Evolutionary conservation across 2,329 filamentous ascomycete species (phyloP).

Genomic region (Bipolaris cookei): DNA sequence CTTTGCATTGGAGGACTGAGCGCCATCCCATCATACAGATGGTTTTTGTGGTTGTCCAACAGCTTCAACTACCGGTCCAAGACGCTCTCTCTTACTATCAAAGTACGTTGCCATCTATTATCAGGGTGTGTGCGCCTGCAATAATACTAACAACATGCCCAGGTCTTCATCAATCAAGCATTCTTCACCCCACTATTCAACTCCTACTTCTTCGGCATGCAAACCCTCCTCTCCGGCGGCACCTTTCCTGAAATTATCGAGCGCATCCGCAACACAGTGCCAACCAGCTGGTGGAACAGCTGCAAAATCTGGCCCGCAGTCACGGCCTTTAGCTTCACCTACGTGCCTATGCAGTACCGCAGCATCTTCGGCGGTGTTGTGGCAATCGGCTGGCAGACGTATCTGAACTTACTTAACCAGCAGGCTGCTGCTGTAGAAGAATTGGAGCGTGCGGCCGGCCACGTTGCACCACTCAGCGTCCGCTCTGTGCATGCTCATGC

Average conservation of each 20-base stretch:
- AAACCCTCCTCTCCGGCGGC: constrained; percentile 63
- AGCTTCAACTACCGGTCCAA: constrained; percentile 85
- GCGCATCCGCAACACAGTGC: constrained; percentile 76
- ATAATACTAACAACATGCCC: constrained; percentile 3
- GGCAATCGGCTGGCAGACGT: constrained; percentile 91
- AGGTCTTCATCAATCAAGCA: constrained; percentile 76
- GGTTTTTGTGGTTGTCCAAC: constrained; percentile 80
- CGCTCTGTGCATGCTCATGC: constrained; percentile 5
- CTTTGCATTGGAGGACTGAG: constrained; percentile 75
- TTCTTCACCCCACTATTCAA: constrained; percentile 74
- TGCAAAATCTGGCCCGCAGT: constrained; percentile 89
- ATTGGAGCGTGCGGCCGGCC: constrained; percentile 24
- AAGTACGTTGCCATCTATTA: constrained; percentile 50
- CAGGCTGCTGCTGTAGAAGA: constrained; percentile 67
- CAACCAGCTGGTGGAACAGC: constrained; percentile 76
- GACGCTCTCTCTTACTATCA: constrained; percentile 71
- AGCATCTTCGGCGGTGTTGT: constrained; percentile 78
- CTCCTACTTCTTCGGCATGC: constrained; percentile 61
- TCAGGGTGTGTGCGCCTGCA: not conserved
- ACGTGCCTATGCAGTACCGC: constrained; percentile 77
- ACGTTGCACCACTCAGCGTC: constrained; percentile 1
- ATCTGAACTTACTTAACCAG: constrained; percentile 80
- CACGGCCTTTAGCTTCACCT: constrained; percentile 86
- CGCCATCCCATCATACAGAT: constrained; percentile 80
- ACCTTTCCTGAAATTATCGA: constrained; percentile 68